Evolutionary conservation across 2,329 filamentous ascomycete genomes (phyloP), one percentile per base, ranked within the genome.

Genomic region (Diaporthe ilicicola): DNA sequence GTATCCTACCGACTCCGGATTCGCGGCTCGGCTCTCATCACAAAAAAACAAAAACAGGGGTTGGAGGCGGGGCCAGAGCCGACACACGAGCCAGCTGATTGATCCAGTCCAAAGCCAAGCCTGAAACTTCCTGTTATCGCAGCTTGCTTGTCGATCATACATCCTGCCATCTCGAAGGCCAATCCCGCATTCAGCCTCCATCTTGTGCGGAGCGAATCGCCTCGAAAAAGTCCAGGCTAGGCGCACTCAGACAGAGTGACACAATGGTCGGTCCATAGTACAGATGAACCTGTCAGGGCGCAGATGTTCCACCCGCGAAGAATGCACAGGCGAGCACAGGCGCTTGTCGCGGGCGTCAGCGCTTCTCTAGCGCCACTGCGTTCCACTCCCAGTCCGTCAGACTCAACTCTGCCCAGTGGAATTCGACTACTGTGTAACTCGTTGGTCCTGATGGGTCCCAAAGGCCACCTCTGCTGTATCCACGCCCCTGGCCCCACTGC

Each of bases 321-420:
- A 34, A 39, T 39, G 17, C 42, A 62, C 59, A 50, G 68, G 64
- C 62, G 62, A 65, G 42, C 55, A 22, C 48, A 48, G 50, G 69
- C 68, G 34, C 68, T 34, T 70, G 56, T 72, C 69, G 68, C 64
- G 70, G 70, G 69, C 68, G 54, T 72, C 68, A 72, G 62, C 62
- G 37, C 55, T 29, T 59, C 54, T 64, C 62, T 72, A 72, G 71
- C 68, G 68, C 55, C 46, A 34, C 32, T 22, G 34, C 46, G 61
- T 64, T 53, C 67, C 70, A 70, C 67, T 19, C 62, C 62, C 53
- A 39, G 37, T 32, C 55, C 17, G 54, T 51, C 53, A 42, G 48
- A 34, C 39, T 13, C 19, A 56, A 13, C 54, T 59, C 19, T 68
- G 42, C 46, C 66, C 54, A 59, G 66, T 68, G 66, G 42, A 48